Base-by-base conservation (phyloP, 2,329 filamentous ascomycete species). In the Claviceps sp. region DNA sequence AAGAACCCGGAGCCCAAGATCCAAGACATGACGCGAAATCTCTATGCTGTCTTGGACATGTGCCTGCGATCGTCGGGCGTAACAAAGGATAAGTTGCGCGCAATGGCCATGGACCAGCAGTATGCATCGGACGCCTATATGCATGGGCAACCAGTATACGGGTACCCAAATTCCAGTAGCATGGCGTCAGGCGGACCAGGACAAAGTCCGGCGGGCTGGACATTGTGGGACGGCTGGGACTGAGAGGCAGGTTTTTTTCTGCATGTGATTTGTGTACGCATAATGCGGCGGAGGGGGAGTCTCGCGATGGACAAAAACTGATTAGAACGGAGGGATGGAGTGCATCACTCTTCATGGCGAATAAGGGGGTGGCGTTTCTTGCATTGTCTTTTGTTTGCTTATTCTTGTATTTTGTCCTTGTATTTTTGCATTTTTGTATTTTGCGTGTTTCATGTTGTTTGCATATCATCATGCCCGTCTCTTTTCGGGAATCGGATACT, bases 31-130 rank as follows among this genome's bases (percentile, higher is more conserved):
- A 65, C 67, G 16, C 63, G 62, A 16, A 70, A 67, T 0, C 61
- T 77, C 13, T 67, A 68, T 51, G 57, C 61, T 4, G 66, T 74
- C n/a, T 56, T 76, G 11, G 71, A 76, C 9, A 65, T 65, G 3
- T 73, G 73, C 45, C 58, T 74, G 50, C 68, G 70, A 50, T 67
- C 71, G 22, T 68, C 72, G 30, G 72, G 70, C 44, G 61, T 69
- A 45, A 74, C 60, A 42, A 64, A 68, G 16, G 72, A 76, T 5
- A 55, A 58, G 51, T 46, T 58, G 14, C 51, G 38, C 13, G 18
- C 48, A 20, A 20, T 46, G 37, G 24, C 48, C 7, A 41, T 37
- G 24, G 50, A 55, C 24, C 50, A 50, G 4, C 49, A 55, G 14
- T 45, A 51, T n/a, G 34, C 38, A 9, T 24, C 47, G 20, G 51